Conservation (phyloP, 2,329 filamentous ascomycete species). For the Malbranchea cinnamomea region DNA sequence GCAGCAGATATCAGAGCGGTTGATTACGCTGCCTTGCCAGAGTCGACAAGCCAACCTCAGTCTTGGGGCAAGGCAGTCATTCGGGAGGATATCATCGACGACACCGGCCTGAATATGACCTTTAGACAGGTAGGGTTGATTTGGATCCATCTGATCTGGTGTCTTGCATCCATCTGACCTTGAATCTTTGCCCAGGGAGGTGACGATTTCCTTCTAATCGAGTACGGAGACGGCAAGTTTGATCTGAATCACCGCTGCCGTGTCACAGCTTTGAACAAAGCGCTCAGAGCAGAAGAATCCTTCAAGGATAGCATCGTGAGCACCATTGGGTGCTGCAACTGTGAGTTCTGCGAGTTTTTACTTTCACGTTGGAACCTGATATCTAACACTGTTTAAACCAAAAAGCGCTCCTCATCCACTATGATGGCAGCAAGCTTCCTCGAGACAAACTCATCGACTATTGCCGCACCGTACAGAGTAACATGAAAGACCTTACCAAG, state of each 20-base stretch:
- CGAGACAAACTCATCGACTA: conserved; percentile 23
- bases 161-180: conserved; percentile 5
- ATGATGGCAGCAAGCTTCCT: conserved; percentile 27
- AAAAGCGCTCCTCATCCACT: conserved; percentile 30
- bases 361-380: neutral
- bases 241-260: conserved; percentile 43
- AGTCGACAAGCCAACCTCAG: conserved; percentile 8
- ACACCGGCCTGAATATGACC: conserved; percentile 12
- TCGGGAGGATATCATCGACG: conserved; percentile 5
- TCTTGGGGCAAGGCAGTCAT: conserved; percentile 19
- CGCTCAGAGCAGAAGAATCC: conserved; percentile 25
- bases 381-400: conserved; percentile 2
- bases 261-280: conserved; percentile 38
- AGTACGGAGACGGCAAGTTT: conserved; percentile 42
- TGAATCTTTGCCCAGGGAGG: conserved; percentile 25
- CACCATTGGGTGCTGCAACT: conserved; percentile 36
- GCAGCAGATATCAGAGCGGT: conserved; percentile 22
- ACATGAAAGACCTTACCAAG: conserved; percentile 25
- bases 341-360: conserved; percentile 9
- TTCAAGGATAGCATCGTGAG: conserved; percentile 32
- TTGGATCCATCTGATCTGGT: neutral
- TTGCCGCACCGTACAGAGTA: conserved; percentile 23
- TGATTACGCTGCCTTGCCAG: conserved; percentile 13
- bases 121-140: conserved; percentile 26
- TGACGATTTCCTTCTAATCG: conserved; percentile 41